These are phyloP conservation scores for Macrophomina tecta DNA, from an alignment of 2,329 filamentous ascomycete genomes.

Conservation along the genomic window DNA sequence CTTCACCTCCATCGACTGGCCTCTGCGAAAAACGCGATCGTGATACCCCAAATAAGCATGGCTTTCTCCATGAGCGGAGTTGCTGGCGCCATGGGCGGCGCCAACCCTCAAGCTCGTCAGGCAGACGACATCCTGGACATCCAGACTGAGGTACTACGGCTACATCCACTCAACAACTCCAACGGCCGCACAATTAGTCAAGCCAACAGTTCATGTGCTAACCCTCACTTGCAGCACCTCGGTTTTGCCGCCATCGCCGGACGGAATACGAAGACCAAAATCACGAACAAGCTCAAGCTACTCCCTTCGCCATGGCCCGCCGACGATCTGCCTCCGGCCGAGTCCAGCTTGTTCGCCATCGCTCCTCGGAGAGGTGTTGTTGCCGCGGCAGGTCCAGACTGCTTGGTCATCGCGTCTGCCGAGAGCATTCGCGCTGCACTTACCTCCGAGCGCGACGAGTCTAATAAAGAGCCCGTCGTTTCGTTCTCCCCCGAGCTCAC, in stretches of 20 bases:
- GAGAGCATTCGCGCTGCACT: slow-evolving; percentile 86
- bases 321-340: slow-evolving; percentile 72
- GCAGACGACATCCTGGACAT: slow-evolving; percentile 78
- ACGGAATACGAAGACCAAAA: slow-evolving; percentile 13
- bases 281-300: slow-evolving; percentile 78
- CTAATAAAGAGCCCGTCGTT: slow-evolving; percentile 64
- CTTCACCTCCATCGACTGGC: background rate
- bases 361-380: slow-evolving; percentile 81
- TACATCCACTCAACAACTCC: background rate
- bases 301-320: slow-evolving; percentile 78
- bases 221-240: slow-evolving; percentile 50
- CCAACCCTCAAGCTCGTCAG: slow-evolving; percentile 49
- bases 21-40: background rate
- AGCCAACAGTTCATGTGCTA: slow-evolving; percentile 9
- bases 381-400: slow-evolving; percentile 86
- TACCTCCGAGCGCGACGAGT: slow-evolving; percentile 77
- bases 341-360: slow-evolving; percentile 82
- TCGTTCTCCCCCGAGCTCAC: slow-evolving; percentile 77
- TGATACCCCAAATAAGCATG: slow-evolving; percentile 53
- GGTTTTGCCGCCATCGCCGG: slow-evolving; percentile 70
- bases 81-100: slow-evolving; percentile 50
- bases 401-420: slow-evolving; percentile 81
- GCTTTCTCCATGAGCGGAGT: slow-evolving; percentile 65
- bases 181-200: slow-evolving; percentile 29
- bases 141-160: slow-evolving; percentile 72